Conservation (phyloP, 2,329 filamentous ascomycete genomes). For the Dendryphion nanum region DNA sequence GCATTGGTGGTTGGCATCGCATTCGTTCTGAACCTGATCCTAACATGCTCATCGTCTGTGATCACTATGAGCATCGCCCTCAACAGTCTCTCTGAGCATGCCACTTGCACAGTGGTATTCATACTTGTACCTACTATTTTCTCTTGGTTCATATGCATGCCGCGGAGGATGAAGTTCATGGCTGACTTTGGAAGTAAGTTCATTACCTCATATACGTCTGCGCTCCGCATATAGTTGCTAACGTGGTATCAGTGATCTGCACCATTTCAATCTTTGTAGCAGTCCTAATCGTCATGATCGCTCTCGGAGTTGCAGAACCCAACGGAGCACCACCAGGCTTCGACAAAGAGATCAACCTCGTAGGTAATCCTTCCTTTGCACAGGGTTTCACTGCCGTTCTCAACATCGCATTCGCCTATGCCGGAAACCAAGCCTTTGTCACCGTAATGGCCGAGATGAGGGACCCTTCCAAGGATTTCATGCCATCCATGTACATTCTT, state of each 20-base stretch:
- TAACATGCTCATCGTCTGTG: conserved; percentile 26
- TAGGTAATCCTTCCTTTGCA: conserved; percentile 2
- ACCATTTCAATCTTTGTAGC: conserved; percentile 56
- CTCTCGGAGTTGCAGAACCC: conserved; percentile 52
- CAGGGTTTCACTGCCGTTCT: conserved; percentile 10
- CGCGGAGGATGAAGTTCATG: neutral
- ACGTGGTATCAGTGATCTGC: too few species aligned
- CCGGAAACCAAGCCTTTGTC: conserved; percentile 64
- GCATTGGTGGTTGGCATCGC: neutral
- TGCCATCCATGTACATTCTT: neutral
- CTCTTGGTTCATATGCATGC: neutral
- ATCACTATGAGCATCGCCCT: conserved; percentile 30
- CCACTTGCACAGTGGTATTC: conserved; percentile 60
- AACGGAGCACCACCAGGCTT: too few species aligned
- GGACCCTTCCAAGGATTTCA: conserved; percentile 49
- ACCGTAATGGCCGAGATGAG: conserved; percentile 63
- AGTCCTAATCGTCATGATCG: conserved; percentile 65
- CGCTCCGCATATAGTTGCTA: too few species aligned
- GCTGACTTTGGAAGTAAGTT: too few species aligned
- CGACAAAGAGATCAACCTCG: conserved; percentile 3
- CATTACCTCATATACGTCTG: too few species aligned
- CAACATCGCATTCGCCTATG: conserved; percentile 69
- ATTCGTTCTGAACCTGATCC: neutral
- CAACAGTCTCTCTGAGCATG: conserved; percentile 49
- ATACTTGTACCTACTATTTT: conserved; percentile 33